These are phyloP conservation scores for Hortaea werneckii DNA, from an alignment of 2,329 filamentous ascomycete genomes.

Conservation along the genomic window DNA sequence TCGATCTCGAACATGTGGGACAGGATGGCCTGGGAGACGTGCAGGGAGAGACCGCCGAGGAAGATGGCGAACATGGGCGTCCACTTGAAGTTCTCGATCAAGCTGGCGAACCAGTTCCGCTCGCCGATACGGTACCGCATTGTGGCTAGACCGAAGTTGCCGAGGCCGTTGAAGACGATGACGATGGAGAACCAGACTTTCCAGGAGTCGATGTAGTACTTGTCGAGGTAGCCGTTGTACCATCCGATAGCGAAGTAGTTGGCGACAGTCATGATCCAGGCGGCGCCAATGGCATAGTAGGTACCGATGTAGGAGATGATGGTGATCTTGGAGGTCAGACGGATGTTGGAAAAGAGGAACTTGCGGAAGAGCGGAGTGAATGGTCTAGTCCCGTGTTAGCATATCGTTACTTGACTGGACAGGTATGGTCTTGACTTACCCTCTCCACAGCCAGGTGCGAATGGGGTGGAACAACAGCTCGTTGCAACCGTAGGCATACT, in stretches of 20 bases:
- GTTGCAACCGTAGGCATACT: constrained; percentile 62
- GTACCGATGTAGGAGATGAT: constrained; percentile 63
- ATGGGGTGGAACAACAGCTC: constrained; percentile 62
- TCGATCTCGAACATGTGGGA: constrained; percentile 77
- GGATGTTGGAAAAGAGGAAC: constrained; percentile 53
- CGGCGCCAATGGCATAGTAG: constrained; percentile 60
- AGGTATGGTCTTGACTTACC: constrained; percentile 5
- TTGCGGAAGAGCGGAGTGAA: constrained; percentile 55
- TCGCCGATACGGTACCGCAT: constrained; percentile 54
- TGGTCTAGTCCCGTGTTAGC: constrained; percentile 36
- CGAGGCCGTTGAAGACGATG: constrained; percentile 54
- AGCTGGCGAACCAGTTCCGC: constrained; percentile 37
- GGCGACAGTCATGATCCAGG: constrained; percentile 54
- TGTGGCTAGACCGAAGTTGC: constrained; percentile 51
- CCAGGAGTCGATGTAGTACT: constrained; percentile 59
- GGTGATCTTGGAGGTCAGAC: constrained; percentile 57
- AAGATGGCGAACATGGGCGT: constrained; percentile 63
- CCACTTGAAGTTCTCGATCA: constrained; percentile 54
- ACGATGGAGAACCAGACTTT: constrained; percentile 54
- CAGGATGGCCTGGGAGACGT: constrained; percentile 63
- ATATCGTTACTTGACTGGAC: background rate
- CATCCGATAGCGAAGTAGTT: constrained; percentile 67
- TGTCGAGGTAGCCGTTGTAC: constrained; percentile 56
- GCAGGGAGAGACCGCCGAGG: constrained; percentile 69
- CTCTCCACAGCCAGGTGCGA: constrained; percentile 45